Evolutionary conservation across 2,329 filamentous ascomycete genomes (phyloP).

Genomic region (Alternaria arborescens): DNA sequence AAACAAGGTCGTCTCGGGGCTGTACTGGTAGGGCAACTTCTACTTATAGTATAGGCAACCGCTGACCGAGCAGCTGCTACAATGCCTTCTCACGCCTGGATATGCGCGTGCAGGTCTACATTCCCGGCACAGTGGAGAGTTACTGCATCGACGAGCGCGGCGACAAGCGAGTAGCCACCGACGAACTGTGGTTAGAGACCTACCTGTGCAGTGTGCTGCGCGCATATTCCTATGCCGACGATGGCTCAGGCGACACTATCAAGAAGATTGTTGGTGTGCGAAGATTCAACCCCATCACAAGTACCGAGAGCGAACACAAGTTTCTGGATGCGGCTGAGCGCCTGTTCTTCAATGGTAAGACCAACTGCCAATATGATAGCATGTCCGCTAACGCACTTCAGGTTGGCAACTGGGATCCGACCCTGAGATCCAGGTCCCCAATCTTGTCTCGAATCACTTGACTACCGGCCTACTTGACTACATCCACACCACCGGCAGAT

Average conservation of each 20-base stretch:
- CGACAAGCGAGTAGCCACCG: slow-evolving; percentile 90
- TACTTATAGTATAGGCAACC: slow-evolving; percentile 1
- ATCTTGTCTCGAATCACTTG: slow-evolving; percentile 93
- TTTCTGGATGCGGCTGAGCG: slow-evolving; percentile 94
- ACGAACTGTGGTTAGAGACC: slow-evolving; percentile 95
- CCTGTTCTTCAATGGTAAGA: slow-evolving; percentile 86
- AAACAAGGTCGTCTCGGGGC: slow-evolving; percentile 89
- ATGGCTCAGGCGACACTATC: slow-evolving; percentile 92
- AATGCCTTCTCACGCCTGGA: slow-evolving; percentile 98
- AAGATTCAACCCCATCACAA: slow-evolving; percentile 96
- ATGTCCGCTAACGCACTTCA: slow-evolving; percentile 18
- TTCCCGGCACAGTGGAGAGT: slow-evolving; percentile 94
- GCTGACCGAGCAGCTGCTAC: slow-evolving; percentile 74
- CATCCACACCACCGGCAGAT: slow-evolving; percentile 93
- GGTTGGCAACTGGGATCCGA: slow-evolving; percentile 97
- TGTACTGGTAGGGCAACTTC: slow-evolving; percentile 77
- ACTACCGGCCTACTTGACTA: slow-evolving; percentile 94
- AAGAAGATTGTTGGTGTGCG: slow-evolving; percentile 97
- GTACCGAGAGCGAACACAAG: slow-evolving; percentile 96
- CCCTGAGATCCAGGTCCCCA: slow-evolving; percentile 95
- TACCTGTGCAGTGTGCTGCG: slow-evolving; percentile 94
- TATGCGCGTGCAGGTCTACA: slow-evolving; percentile 98
- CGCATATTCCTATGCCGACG: slow-evolving; percentile 95
- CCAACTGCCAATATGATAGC: background rate
- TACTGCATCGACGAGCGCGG: slow-evolving; percentile 98